Evolutionary conservation across 148 eudicot species (phyloP).

Genomic region (Camellia granthamiana): DNA sequence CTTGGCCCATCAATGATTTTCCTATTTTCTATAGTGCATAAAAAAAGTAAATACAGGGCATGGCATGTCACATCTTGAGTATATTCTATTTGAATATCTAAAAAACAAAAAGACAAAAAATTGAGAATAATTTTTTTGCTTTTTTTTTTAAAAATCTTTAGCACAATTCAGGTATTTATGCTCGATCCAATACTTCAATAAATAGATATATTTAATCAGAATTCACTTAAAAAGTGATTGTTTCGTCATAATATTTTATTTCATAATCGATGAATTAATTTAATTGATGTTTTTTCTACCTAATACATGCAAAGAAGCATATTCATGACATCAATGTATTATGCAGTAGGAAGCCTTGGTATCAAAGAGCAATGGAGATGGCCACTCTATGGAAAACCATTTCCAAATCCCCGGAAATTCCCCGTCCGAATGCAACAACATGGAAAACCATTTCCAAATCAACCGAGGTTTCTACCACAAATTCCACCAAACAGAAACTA

Average conservation of each 20-base stretch:
- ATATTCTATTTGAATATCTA: background rate
- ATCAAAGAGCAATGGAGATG: constrained; percentile 78
- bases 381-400: constrained; percentile 65
- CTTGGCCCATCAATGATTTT: too few relatives aligned
- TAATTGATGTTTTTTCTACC: background rate
- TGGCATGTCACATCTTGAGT: too few relatives aligned
- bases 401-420: constrained; percentile 43
- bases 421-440: constrained; percentile 37
- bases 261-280: too few relatives aligned
- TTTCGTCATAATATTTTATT: too few relatives aligned
- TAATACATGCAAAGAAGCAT: background rate
- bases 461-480: constrained; percentile 32
- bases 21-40: background rate
- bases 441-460: constrained; percentile 52
- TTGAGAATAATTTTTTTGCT: too few relatives aligned
- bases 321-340: background rate
- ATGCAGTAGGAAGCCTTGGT: constrained; percentile 80
- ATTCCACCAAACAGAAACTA: constrained; percentile 47
- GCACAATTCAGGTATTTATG: too few relatives aligned
- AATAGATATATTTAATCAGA: too few relatives aligned
- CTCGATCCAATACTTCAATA: too few relatives aligned
- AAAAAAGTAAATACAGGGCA: background rate
- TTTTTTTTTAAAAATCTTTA: too few relatives aligned
- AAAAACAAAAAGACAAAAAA: too few relatives aligned
- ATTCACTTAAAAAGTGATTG: too few relatives aligned